Evolutionary conservation across 2,329 filamentous ascomycete species (phyloP), one percentile per base, ranked within the genome.

Genomic region (Hypoxylon sp.): DNA sequence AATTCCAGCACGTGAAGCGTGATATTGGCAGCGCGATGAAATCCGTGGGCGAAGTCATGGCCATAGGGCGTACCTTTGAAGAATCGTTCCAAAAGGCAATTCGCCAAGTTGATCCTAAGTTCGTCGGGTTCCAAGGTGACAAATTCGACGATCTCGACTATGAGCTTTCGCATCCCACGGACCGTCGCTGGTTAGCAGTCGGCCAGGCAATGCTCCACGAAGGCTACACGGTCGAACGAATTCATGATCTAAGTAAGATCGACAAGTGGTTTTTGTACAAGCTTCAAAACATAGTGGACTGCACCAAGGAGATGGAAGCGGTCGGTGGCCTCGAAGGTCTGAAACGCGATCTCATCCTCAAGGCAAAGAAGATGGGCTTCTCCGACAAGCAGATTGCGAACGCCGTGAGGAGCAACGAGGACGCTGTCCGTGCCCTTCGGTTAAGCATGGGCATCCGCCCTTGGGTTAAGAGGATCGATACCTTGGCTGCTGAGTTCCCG

Each of bases 211-310:
- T 99, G 92, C 87, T 97, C 66, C 92, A 98, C 81, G 92, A 97
- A 79, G 89, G 90, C 76, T 99, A 99, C 82, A 87, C 91, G 1
- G 92, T 97, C 42, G 94, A 99, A 65, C 88, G 85, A 75, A 83
- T 99, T 13, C 92, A 98, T 73, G 92, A 97, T 5, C 81, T 99
- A 68, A 96, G 90, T 79, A 97, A 97, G 84, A 99, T 99, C 70
- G 95, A 98, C 81, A 97, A 96, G 79, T 98, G 95, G 95, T 99
- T 99, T 83, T 80, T 99, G 69, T 87, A 97, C 87, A 98, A 99
- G 85, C 87, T 99, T 48, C 88, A 97, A 79, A 98, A 98, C 81
- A 91, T 99, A 70, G 95, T 97, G 48, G 86, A 98, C 76, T 93
- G 90, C 80, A 91, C 90, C 58, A 87, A 86, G 66, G 91, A 96